These are phyloP conservation scores for Euphorbia schlechtendalii DNA, from an alignment of 441 rosid species.

Conservation along the genomic window DNA sequence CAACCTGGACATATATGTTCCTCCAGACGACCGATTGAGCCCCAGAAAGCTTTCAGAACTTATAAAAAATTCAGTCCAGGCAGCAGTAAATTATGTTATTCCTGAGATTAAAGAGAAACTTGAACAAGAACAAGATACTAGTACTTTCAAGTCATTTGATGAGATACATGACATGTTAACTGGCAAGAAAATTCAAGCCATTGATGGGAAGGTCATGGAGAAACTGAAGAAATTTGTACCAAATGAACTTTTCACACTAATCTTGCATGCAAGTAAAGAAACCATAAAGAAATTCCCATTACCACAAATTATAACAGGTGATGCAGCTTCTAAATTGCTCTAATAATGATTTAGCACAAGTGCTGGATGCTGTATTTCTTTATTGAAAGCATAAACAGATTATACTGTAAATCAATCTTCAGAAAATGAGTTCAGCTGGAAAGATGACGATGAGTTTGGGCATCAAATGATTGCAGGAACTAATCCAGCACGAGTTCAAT, in stretches of 20 bases:
- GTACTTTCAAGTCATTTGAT: conserved; percentile 41
- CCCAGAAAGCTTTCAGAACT: conserved; percentile 45
- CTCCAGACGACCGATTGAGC: conserved; percentile 55
- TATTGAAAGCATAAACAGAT: neutral
- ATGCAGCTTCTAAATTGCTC: conserved; percentile 8
- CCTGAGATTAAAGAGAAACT: conserved; percentile 35
- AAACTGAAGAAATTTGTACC: conserved; percentile 38
- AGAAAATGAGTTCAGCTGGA: conserved; percentile 52
- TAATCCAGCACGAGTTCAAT: conserved; percentile 44
- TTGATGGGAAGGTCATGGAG: conserved; percentile 18
- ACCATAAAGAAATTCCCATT: conserved; percentile 31
- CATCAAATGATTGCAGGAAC: conserved; percentile 68
- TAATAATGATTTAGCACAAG: neutral
- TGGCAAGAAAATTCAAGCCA: conserved; percentile 22
- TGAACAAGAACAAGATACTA: conserved; percentile 20
- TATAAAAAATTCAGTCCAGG: conserved; percentile 32
- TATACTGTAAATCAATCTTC: conserved; percentile 9
- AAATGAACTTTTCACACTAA: conserved; percentile 21
- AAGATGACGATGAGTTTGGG: conserved; percentile 49
- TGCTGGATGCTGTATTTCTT: neutral
- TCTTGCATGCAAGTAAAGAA: conserved; percentile 24
- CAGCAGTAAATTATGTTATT: conserved; percentile 32
- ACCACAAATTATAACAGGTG: conserved; percentile 53
- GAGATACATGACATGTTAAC: conserved; percentile 43
- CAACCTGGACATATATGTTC: conserved; percentile 42